Conservation (phyloP, 2,329 filamentous ascomycete genomes). For the Cercospora zeina region DNA sequence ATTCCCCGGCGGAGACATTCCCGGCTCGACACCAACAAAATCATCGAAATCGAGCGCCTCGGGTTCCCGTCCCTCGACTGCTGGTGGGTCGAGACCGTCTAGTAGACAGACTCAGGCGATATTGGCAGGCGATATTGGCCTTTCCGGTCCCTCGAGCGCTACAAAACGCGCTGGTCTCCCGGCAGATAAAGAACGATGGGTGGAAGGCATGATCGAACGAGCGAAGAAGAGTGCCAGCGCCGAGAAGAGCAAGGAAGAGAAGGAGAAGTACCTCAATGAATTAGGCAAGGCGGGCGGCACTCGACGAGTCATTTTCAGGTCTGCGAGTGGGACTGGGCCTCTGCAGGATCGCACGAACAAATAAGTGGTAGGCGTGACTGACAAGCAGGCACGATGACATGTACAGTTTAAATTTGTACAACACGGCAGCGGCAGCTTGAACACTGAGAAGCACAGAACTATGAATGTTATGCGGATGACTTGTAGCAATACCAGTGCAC, state of each 20-base stretch:
- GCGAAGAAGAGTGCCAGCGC: constrained; percentile 65
- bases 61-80: constrained; percentile 33
- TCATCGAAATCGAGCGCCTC: constrained; percentile 28
- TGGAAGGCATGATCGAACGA: constrained; percentile 79
- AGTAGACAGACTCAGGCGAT: constrained; percentile 23
- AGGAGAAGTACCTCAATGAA: constrained; percentile 60
- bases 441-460: constrained; percentile 13
- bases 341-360: constrained; percentile 9
- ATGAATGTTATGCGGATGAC: constrained; percentile 6
- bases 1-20: background rate
- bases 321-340: constrained; percentile 10
- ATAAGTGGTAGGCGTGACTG: background rate
- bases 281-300: constrained; percentile 71
- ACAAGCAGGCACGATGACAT: background rate
- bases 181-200: constrained; percentile 74
- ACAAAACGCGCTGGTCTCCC: constrained; percentile 40
- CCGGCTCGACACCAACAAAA: constrained; percentile 26
- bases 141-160: constrained; percentile 28
- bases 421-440: background rate
- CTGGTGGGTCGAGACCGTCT: constrained; percentile 30
- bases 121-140: constrained; percentile 22
- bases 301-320: constrained; percentile 66
- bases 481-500: background rate
- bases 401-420: background rate
- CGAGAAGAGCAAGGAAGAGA: constrained; percentile 42